Evolutionary conservation across 768 basidiomycete genomes (phyloP).

Genomic region (Hygrophorus pudorinus): DNA sequence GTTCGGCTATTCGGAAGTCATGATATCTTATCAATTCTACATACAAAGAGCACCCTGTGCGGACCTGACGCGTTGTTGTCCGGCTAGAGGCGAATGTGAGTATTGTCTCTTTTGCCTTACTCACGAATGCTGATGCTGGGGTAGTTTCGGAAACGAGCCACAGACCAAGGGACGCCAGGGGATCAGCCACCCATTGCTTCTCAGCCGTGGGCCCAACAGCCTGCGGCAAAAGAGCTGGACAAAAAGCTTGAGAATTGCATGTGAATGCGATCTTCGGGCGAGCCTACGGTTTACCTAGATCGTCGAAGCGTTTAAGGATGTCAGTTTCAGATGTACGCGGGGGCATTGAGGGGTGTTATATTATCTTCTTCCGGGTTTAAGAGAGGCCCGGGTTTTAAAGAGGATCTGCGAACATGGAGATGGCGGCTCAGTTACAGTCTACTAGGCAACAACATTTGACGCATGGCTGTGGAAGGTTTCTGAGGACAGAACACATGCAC

Average conservation of each 20-base stretch:
- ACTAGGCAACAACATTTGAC: too few relatives aligned
- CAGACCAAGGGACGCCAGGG: constrained; percentile 7
- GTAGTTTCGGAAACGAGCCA: constrained; percentile 20
- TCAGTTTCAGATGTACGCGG: constrained; percentile 40
- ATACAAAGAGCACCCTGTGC: too few relatives aligned
- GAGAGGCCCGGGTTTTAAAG: constrained; percentile 10
- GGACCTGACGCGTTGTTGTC: too few relatives aligned
- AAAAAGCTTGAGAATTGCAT: constrained; percentile 42
- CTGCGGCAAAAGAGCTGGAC: constrained; percentile 39
- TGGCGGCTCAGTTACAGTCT: not conserved
- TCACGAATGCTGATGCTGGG: too few relatives aligned
- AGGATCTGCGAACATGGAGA: constrained; percentile 3
- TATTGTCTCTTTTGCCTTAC: too few relatives aligned
- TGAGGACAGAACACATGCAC: too few relatives aligned
- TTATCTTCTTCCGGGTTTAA: constrained; percentile 8
- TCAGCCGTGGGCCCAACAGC: constrained; percentile 43
- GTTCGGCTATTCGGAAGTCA: too few relatives aligned
- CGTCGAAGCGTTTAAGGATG: constrained; percentile 58
- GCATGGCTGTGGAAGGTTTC: too few relatives aligned
- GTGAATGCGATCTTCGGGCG: constrained; percentile 45
- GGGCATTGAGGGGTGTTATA: constrained; percentile 19
- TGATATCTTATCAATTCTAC: too few relatives aligned
- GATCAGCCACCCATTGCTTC: constrained; percentile 16
- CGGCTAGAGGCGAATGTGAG: too few relatives aligned
- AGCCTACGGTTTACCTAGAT: constrained; percentile 75